Evolutionary conservation across 257 asterid genomes (phyloP), one percentile per base, ranked within the genome.

Genomic region (Galeopsis tetrahit): DNA sequence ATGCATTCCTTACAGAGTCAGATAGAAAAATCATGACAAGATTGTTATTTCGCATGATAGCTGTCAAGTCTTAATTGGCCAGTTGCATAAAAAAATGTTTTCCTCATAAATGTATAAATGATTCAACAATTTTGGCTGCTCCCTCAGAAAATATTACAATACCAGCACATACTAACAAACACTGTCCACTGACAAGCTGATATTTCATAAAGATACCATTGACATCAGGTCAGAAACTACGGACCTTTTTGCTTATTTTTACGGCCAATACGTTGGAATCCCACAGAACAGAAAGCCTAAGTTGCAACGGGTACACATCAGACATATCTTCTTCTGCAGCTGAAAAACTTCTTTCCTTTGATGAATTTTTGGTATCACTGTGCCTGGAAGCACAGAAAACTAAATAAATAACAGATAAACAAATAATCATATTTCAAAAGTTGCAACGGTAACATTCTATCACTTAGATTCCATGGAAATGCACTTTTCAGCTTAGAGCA

Each of bases 231-330:
- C 78, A 74, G 69, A 55, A 60, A 67, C 42, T 71, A 73, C 71
- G 15, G 52, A 94, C 99, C 93, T 90, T 94, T 87, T 94, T 90
- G 88, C 90, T 89, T 76, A 94, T 83, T 87, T 85, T 91, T 49
- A 90, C 97, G 5, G 93, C 85, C 59, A 91, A 79, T 55, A 77
- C 81, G 71, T 74, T 87, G 67, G 86, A 75, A 70, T 94, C 97
- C 76, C 83, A 82, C 67, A 76, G 72, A 84, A 86, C 87, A 77
- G 91, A 85, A 79, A 94, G 90, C 81, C 96, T 85, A 69, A 94
- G 91, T 80, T 87, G 95, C 79, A 94, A 79, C 32, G 98, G 97
- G 79, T 85, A 94, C 77, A 91, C 95, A 82, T 94, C 99, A 5
- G 96, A 81, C 87, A 87, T 91, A 77, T 89, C 97, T 69, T 91